Conservation (phyloP, 192 early-diverging fungal species). For the Backusella psychrophila region DNA sequence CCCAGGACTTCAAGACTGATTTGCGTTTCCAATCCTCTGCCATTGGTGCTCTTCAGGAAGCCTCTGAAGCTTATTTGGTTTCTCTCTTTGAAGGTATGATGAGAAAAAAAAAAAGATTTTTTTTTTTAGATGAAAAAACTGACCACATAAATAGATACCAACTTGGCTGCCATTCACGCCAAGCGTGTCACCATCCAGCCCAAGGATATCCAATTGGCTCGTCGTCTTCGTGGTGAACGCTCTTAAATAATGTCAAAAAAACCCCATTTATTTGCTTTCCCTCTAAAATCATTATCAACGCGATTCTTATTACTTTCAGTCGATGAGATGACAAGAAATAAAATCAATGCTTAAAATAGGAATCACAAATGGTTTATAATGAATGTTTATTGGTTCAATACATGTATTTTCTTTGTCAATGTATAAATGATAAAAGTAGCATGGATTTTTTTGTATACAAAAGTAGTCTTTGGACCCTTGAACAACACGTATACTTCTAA, state of each 20-base stretch:
- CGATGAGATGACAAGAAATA: too few species aligned
- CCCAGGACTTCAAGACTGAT: conserved; percentile 99
- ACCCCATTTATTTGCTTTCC: too few species aligned
- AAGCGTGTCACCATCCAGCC: conserved; percentile 99
- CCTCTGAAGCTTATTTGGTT: conserved; percentile 92
- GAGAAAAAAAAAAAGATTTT: background rate
- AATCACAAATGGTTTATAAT: too few species aligned
- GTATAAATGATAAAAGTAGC: too few species aligned
- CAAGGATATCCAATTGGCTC: conserved; percentile 98
- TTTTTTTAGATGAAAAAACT: background rate
- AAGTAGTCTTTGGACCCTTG: too few species aligned
- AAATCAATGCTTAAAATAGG: too few species aligned
- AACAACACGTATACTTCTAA: too few species aligned
- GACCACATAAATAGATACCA: conserved; percentile 67
- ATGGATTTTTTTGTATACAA: too few species aligned
- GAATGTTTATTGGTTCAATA: too few species aligned
- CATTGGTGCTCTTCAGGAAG: conserved; percentile 99
- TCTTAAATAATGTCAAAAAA: conserved; percentile 47
- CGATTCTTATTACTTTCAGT: too few species aligned
- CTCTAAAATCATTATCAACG: too few species aligned
- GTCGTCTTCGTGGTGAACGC: conserved; percentile 92
- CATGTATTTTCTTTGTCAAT: too few species aligned
- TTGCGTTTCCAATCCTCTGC: conserved; percentile 99
- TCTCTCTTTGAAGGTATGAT: conserved; percentile 79
- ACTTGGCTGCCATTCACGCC: conserved; percentile 95